Evolutionary conservation across 768 basidiomycete species (phyloP).

Genomic region (Lactifluus piperatus): DNA sequence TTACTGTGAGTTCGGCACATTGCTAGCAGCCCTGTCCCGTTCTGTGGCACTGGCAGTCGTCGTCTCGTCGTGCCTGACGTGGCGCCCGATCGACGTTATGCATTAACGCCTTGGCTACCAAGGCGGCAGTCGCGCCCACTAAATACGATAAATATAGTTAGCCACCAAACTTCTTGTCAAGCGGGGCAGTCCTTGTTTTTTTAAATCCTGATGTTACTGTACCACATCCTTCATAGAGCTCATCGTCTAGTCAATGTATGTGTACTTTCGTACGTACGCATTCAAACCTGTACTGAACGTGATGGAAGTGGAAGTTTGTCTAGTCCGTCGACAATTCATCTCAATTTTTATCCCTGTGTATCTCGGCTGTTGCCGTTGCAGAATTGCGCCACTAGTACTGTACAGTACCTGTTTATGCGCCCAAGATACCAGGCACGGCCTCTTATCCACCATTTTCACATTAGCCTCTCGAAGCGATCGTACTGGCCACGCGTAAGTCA

Average conservation of each 20-base stretch:
- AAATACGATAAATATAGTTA: neutral
- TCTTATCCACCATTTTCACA: neutral
- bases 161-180: neutral
- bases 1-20: no score
- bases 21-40: no score
- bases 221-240: no score
- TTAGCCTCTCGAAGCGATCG: neutral
- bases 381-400: no score
- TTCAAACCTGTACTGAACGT: neutral
- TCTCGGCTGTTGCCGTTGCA: neutral
- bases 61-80: neutral
- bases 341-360: no score
- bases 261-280: neutral
- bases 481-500: neutral
- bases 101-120: no score
- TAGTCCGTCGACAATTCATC: no score
- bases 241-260: neutral
- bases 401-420: neutral
- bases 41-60: no score
- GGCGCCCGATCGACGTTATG: neutral
- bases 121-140: no score
- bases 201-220: no score
- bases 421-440: slow-evolving; percentile 1
- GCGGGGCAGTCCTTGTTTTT: neutral
- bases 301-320: no score